Evolutionary conservation across 2,329 filamentous ascomycete species (phyloP), one percentile per base, ranked within the genome.

Genomic region (Neospermospora avenae): DNA sequence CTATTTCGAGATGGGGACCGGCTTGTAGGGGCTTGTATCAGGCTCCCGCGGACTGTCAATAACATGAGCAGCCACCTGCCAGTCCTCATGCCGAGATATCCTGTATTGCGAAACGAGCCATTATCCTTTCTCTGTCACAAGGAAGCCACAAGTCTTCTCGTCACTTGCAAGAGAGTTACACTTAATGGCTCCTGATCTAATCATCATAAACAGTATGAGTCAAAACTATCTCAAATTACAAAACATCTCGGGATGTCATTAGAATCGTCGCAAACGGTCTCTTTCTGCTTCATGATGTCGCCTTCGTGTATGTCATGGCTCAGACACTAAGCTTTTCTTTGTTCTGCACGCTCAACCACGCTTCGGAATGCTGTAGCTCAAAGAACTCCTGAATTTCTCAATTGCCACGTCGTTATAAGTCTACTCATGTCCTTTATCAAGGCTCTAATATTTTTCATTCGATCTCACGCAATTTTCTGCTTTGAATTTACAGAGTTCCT

Each of bases 291-390:
- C 20, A 41, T 14, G 44, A 20, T 41, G n/a, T 44, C 59, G 42
- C 34, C 22, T 41, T 14, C 45, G 45, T 59, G 54, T 52, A 60
- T 55, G 46, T 48, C 34, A 51, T 48, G 24, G 25, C 46, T 41
- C 46, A 58, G 60, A 53, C 46, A 49, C 41, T 42, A 48, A 49
- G 16, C 8, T 22, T 39, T 31, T 57, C 53, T 55, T 57, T 57
- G 31, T 57, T 18, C 18, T 57, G 28, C 42, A 56, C n/a, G n/a
- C 20, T 18, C 28, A 57, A 20, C 22, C 25, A 57, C 20, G 34
- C 34, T n/a, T n/a, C 16, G 54, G 61, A 63, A 63, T 63, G 58
- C 41, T 35, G 14, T 58, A 39, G 54, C 45, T 61, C 53, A 59
- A 51, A 34, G 46, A 11, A 24, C 20, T 24, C 39, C n/a, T 41